A percentile compares a stretch with the other conserved stretches of the same genome.
Conservation (phyloP, 192 early-diverging fungal species). For the Coemansia brasiliensis region DNA sequence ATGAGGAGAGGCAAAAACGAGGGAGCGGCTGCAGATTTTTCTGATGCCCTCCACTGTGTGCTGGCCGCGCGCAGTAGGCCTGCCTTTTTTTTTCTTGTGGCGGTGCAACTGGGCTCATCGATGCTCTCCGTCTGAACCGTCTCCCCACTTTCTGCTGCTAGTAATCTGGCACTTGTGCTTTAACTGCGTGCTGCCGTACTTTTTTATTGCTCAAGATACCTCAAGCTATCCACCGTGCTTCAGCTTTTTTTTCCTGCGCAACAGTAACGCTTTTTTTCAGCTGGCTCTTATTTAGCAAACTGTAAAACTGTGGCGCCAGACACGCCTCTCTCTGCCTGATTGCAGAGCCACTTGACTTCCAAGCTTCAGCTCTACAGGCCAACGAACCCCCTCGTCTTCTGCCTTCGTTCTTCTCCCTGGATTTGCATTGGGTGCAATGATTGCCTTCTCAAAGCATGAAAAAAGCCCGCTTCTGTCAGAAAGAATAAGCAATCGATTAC, state of each 20-base stretch:
- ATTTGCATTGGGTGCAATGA: neutral
- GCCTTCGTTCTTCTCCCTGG: slow-evolving; percentile 2
- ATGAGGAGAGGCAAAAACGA: slow-evolving; percentile 18
- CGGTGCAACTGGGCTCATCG: neutral
- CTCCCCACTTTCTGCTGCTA: slow-evolving; percentile 2
- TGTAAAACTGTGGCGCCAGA: slow-evolving; percentile 9
- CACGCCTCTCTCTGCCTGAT: slow-evolving; percentile 4
- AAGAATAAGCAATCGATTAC: slow-evolving; percentile 10
- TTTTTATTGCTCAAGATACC: too few species aligned
- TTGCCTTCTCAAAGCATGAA: slow-evolving; percentile 1
- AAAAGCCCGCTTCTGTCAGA: slow-evolving; percentile 12
- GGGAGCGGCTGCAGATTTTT: slow-evolving; percentile 37
- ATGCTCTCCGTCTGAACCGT: neutral
- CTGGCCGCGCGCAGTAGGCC: slow-evolving; percentile 13
- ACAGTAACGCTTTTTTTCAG: slow-evolving; percentile 7
- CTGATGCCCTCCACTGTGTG: slow-evolving; percentile 19
- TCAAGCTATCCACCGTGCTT: neutral
- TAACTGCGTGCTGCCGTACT: slow-evolving; percentile 26
- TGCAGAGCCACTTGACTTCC: slow-evolving; percentile 15
- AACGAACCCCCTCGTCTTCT: slow-evolving; percentile 1
- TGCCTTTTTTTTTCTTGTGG: slow-evolving; percentile 12
- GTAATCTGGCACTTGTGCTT: slow-evolving; percentile 16
- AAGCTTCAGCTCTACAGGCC: slow-evolving; percentile 2
- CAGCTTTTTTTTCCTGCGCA: slow-evolving; percentile 6
- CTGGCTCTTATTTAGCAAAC: neutral